These are phyloP conservation scores for Phanerodontia chrysosporium DNA, from an alignment of 768 basidiomycete species.

Conservation along the genomic window DNA sequence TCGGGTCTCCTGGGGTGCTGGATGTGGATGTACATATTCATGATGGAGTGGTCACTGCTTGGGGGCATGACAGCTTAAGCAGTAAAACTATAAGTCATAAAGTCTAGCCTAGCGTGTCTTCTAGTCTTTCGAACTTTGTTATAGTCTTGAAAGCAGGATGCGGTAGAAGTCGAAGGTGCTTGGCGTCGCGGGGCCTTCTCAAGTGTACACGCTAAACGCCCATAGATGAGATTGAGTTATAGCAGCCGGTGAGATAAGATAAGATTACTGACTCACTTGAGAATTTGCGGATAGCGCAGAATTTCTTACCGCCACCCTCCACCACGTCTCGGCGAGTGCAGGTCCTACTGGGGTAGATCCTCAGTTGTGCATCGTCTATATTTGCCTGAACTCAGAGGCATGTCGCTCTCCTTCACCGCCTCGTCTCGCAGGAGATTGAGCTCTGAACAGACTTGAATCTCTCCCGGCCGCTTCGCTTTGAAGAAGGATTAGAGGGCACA, in stretches of 20 bases:
- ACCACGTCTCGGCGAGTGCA: background rate
- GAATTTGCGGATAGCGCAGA: background rate
- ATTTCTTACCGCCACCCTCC: background rate
- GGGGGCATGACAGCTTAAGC: too few species aligned
- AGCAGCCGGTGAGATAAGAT: background rate
- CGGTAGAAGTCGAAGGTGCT: too few species aligned
- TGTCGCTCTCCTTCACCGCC: background rate
- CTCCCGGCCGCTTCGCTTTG: background rate
- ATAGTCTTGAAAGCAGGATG: too few species aligned
- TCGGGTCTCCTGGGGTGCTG: too few species aligned
- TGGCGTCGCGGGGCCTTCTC: too few species aligned
- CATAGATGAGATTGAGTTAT: background rate
- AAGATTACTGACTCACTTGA: background rate
- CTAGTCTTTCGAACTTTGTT: too few species aligned
- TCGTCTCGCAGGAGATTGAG: background rate
- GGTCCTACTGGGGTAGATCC: background rate
- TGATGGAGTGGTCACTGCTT: too few species aligned
- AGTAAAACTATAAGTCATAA: too few species aligned
- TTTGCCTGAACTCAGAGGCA: background rate
- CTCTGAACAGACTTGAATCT: background rate
- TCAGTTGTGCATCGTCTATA: background rate
- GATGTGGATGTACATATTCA: too few species aligned
- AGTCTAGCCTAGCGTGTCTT: too few species aligned
- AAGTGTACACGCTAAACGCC: too few species aligned
- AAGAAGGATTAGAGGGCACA: background rate